Percentiles rank a stretch among this genome's conserved stretches.
Evolutionary conservation across 495 filamentous ascomycete species (phyloP).

Genomic region (Penicillium coffeae): DNA sequence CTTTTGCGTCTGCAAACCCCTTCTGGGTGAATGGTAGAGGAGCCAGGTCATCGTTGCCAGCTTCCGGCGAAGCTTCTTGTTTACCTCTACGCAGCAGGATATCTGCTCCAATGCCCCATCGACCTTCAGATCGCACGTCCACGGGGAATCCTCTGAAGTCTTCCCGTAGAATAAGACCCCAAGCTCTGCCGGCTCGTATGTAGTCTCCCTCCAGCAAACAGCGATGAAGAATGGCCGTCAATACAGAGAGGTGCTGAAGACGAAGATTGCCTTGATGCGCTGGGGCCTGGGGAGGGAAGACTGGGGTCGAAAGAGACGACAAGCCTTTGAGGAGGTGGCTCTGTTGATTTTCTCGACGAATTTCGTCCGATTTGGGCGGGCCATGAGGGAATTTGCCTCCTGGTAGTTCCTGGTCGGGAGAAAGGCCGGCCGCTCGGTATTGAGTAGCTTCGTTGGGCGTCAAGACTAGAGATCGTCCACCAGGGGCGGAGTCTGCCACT

Average conservation of each 20-base stretch:
- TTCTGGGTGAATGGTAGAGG: constrained; percentile 39
- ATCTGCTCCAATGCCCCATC: constrained; percentile 71
- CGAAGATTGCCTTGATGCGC: constrained; percentile 38
- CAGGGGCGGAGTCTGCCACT: constrained; percentile 18
- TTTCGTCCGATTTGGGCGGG: constrained; percentile 12
- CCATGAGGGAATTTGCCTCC: constrained; percentile 43
- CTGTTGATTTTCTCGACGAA: constrained; percentile 9
- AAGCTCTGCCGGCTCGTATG: constrained; percentile 58
- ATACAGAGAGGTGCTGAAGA: constrained; percentile 54
- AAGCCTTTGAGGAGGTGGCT: constrained; percentile 19
- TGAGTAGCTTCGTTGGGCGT: constrained; percentile 46
- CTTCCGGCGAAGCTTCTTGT: constrained; percentile 12
- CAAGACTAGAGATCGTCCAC: constrained; percentile 28
- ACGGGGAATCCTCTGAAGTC: constrained; percentile 46
- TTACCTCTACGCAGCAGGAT: constrained; percentile 51
- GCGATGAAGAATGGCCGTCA: constrained; percentile 60
- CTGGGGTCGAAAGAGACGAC: constrained; percentile 27
- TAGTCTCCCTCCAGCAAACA: constrained; percentile 60
- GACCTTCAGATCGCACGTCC: constrained; percentile 51
- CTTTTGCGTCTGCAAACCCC: constrained; percentile 53
- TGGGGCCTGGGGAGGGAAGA: constrained; percentile 35
- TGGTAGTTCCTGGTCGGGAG: constrained; percentile 41
- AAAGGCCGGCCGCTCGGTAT: constrained; percentile 45
- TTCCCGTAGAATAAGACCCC: constrained; percentile 59
- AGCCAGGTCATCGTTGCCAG: neutral